Evolutionary conservation across 306 rosid genomes (phyloP), one percentile per base, ranked within the genome.

Genomic region (Medicago lupulina): DNA sequence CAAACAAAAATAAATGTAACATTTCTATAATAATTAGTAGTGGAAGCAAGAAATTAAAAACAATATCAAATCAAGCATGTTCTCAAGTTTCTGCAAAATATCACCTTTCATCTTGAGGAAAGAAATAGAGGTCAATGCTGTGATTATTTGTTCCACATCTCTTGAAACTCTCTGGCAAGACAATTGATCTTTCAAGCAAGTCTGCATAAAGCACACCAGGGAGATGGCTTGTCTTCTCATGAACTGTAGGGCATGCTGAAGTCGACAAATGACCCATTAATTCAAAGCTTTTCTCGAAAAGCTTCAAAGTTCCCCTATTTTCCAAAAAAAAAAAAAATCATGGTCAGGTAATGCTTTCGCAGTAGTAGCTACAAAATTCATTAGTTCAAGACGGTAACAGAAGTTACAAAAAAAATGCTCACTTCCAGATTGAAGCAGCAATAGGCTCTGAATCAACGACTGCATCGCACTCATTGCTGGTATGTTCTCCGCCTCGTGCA

Each of bases 371-470:
- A 14, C 54, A 69, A 50, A 69, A 62, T 61, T 67, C 23, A 68
- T n/a, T 31, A 64, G 47, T 16, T 8, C 17, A 79, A 7, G 34
- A 47, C 25, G 16, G 21, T 60, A 21, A 61, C 4, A 57, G 21
- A 39, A 70, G 17, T 53, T n/a, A 50, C 1, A 62, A 36, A 49
- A 49, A 58, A 9, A 31, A 13, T 41, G 47, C 64, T 60, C 72
- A 91, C 98, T 87, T 85, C 98, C 98, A 93, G 44, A 76, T 76
- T 53, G 96, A 91, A 43, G 86, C 84, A n/a, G 84, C 60, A 36
- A 88, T 73, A 75, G 98, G 98, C 19, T 69, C 83, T 46, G 92
- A 83, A 53, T 64, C 76, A 66, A 54, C 69, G 15, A 16, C 68
- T 63, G 19, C 34, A 34, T 47, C 53, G 1, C 6, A 47, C 5